Evolutionary conservation across 306 rosid genomes (phyloP), one percentile per base, ranked within the genome.

Genomic region (Prinsepia uniflora): DNA sequence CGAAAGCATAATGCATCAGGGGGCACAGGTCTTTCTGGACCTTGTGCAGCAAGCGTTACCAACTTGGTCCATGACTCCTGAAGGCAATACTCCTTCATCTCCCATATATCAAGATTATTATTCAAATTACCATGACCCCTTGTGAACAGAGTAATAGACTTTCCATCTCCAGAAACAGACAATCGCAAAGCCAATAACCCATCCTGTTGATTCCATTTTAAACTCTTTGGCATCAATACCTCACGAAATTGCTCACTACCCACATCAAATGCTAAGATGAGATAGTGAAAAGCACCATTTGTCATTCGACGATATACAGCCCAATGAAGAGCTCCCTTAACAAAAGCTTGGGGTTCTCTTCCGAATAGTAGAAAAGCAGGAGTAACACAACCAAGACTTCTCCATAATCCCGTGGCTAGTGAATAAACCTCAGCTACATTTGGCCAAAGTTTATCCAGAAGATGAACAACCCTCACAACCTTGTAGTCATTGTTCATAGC

Each of bases 261-360:
- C n/a, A 64, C n/a, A 64, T 44, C 54, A 20, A 64, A 44, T 20
- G 52, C 5, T n/a, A 63, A 19, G 5, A 43, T 64, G 53, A 43
- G 11, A 64, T 10, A 20, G 36, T 1, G 14, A 4, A 10, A 10
- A 8, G 47, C 46, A 43, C 10, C 12, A 44, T 44, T 44, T 44
- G 3, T 44, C 10, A 44, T 44, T 7, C 47, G 12, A 44, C 47
- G 8, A 8, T 7, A 44, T 34, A 43, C 68, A 19, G 10, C 10
- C n/a, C 69, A 65, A 65, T 65, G 69, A 65, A 45, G 18, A 44
- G 69, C 54, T 5, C 69, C 42, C 12, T 45, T 44, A 22, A 45
- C 24, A 22, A 6, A 44, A 45, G 10, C 48, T 12, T 10, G 48
- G 9, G 48, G 48, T 10, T 45, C 48, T 45, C 48, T 45, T 45